A percentile compares a stretch with the other conserved stretches of the same genome.
phyloP scores from a whole-genome alignment of 116 monocot genomes.

The Papilionanthe hybrid region DNA sequence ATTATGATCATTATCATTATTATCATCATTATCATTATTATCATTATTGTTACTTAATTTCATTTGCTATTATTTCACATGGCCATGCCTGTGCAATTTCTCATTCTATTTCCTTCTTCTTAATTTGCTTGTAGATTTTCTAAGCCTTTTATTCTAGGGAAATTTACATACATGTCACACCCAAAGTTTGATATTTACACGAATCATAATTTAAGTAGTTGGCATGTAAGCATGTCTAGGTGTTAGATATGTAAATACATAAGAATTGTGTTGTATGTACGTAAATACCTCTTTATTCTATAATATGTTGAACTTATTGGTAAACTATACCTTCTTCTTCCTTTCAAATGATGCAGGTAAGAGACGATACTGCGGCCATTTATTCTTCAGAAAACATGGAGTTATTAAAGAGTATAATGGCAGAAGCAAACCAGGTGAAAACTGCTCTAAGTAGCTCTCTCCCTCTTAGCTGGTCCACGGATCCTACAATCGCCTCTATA shows the following conservation, averaged over 20 bases:
- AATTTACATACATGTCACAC: too few species aligned
- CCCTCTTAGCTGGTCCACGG: slow-evolving; percentile 68
- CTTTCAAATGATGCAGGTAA: slow-evolving; percentile 32
- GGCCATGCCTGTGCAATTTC: background rate
- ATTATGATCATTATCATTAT: too few species aligned
- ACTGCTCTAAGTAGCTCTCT: slow-evolving; percentile 44
- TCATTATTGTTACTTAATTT: too few species aligned
- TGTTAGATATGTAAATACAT: too few species aligned
- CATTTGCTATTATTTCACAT: background rate
- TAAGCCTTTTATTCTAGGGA: too few species aligned
- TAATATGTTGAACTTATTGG: background rate
- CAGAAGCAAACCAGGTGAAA: slow-evolving; percentile 56
- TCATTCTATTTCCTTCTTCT: too few species aligned
- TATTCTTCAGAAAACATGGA: slow-evolving; percentile 12
- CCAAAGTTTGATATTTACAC: too few species aligned
- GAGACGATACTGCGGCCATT: slow-evolving; percentile 33
- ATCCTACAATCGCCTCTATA: slow-evolving; percentile 24
- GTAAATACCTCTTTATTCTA: background rate
- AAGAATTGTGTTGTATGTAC: too few species aligned
- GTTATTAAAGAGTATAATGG: slow-evolving; percentile 33
- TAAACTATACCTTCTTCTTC: background rate
- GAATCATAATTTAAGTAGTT: too few species aligned
- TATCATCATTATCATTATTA: too few species aligned
- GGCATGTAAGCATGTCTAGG: too few species aligned
- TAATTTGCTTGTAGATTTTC: too few species aligned